Evolutionary conservation across 768 basidiomycete genomes (phyloP).

Genomic region (Amanita polypyramis): DNA sequence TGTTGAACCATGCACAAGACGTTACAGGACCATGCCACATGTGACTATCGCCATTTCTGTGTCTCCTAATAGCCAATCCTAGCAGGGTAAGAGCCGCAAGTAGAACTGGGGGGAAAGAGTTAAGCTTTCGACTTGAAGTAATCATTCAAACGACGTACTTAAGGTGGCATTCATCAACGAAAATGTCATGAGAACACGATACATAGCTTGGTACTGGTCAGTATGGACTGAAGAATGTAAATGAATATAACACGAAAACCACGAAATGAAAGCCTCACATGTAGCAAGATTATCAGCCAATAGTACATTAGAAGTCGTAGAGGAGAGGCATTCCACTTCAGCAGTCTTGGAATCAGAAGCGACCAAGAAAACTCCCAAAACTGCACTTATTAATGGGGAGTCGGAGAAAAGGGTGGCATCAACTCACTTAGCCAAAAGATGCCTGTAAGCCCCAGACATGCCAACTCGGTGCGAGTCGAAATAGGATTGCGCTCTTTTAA

Average conservation of each 20-base stretch:
- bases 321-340: slow-evolving; percentile 74
- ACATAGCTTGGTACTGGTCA: slow-evolving; percentile 84
- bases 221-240: slow-evolving; percentile 50
- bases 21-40: slow-evolving; percentile 71
- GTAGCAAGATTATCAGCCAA: slow-evolving; percentile 48
- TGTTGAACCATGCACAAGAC: slow-evolving; percentile 61
- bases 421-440: slow-evolving; percentile 70
- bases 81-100: slow-evolving; percentile 26
- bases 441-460: slow-evolving; percentile 58
- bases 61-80: slow-evolving; percentile 30
- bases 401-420: neutral
- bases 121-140: slow-evolving; percentile 7
- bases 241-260: slow-evolving; percentile 3
- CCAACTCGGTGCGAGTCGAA: slow-evolving; percentile 67
- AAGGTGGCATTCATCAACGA: slow-evolving; percentile 69
- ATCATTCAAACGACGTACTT: slow-evolving; percentile 29
- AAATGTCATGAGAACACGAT: slow-evolving; percentile 72
- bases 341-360: slow-evolving; percentile 72
- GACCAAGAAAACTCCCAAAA: slow-evolving; percentile 61
- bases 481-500: slow-evolving; percentile 65
- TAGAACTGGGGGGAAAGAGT: slow-evolving; percentile 20
- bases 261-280: slow-evolving; percentile 36
- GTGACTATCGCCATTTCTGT: slow-evolving; percentile 33
- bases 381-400: slow-evolving; percentile 26
- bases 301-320: slow-evolving; percentile 34